These are phyloP conservation scores for Jimgerdemannia flammicorona DNA, from an alignment of 192 early-diverging fungal genomes.

Conservation along the genomic window DNA sequence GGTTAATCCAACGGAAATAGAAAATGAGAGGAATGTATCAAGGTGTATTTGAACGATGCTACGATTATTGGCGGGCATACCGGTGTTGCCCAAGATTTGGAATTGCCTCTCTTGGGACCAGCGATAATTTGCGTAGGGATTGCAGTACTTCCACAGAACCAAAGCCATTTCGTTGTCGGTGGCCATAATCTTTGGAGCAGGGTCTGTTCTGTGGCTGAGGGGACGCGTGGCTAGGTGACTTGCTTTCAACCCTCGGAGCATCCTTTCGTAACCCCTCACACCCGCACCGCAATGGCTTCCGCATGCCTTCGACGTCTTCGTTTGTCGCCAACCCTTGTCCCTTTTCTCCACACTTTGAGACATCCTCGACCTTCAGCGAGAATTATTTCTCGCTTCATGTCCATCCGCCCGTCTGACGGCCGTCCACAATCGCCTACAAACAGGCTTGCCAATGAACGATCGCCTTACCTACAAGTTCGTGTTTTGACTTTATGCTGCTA, in stretches of 20 bases:
- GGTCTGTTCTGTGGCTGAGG: neutral
- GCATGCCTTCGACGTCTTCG: neutral
- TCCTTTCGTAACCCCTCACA: neutral
- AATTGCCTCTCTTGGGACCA: constrained; percentile 27
- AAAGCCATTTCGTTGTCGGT: constrained; percentile 1
- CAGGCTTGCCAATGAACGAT: neutral
- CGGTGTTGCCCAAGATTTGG: constrained; percentile 23
- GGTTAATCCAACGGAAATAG: neutral
- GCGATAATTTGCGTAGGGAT: constrained; percentile 30
- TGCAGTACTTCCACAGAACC: constrained; percentile 34
- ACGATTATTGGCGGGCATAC: constrained; percentile 2
- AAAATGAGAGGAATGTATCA: no score
- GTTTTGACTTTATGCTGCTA: neutral
- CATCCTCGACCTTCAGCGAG: neutral
- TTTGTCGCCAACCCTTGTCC: neutral
- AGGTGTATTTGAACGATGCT: no score
- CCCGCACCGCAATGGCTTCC: neutral
- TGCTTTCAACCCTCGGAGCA: neutral
- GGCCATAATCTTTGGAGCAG: neutral
- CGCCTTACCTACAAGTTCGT: neutral
- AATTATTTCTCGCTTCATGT: neutral
- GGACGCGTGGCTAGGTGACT: neutral
- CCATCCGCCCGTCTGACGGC: neutral
- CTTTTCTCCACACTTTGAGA: neutral
- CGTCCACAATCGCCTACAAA: neutral